Conservation (phyloP, 139 green algal genomes). For the Chlorokybus atmophyticus region DNA sequence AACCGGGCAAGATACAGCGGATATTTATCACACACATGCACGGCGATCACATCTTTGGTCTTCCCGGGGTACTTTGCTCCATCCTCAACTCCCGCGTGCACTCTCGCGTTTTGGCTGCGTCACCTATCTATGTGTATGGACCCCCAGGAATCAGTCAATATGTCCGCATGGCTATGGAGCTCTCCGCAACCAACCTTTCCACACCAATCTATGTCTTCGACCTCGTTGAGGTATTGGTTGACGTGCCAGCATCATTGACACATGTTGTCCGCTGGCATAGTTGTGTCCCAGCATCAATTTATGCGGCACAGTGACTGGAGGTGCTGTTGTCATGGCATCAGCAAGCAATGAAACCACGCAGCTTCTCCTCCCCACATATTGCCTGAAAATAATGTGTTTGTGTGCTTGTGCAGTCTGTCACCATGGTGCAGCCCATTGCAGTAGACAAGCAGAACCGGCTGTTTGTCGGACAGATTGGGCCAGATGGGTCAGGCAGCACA, state of each 20-base stretch:
- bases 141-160: slow-evolving; percentile 15
- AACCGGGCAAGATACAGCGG: slow-evolving; percentile 17
- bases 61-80: slow-evolving; percentile 38
- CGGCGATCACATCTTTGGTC: slow-evolving; percentile 90
- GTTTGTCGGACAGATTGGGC: neutral
- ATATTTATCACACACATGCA: slow-evolving; percentile 91
- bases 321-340: too few relatives aligned
- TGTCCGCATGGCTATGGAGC: slow-evolving; percentile 1
- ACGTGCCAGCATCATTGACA: too few relatives aligned
- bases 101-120: neutral
- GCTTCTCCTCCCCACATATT: too few relatives aligned
- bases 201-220: slow-evolving; percentile 13
- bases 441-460: neutral
- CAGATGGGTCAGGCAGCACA: neutral
- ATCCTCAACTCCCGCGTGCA: slow-evolving; percentile 7
- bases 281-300: too few relatives aligned
- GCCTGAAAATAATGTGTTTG: too few relatives aligned
- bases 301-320: too few relatives aligned
- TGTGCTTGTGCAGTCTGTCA: too few relatives aligned
- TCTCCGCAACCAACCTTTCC: slow-evolving; percentile 7
- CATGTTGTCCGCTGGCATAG: too few relatives aligned
- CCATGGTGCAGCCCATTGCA: neutral
- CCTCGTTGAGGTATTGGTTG: neutral
- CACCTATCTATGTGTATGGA: slow-evolving; percentile 22
- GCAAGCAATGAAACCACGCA: too few relatives aligned